Base-by-base conservation (phyloP, 2,329 filamentous ascomycete species). In the Hymenoscyphus repandus region DNA sequence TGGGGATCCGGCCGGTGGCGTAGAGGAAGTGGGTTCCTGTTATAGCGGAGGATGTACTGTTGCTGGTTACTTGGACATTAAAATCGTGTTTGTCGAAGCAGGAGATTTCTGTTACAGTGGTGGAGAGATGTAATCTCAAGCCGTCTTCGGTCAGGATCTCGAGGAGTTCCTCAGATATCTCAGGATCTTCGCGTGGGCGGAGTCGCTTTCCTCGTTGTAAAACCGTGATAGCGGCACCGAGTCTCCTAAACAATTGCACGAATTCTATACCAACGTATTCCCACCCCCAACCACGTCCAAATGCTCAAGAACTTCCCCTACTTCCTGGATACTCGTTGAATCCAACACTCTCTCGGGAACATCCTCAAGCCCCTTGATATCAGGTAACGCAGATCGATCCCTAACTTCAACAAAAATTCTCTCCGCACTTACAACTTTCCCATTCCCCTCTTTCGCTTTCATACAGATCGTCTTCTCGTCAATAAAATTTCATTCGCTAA, bases 181-280 rank as follows among this genome's bases (percentile, higher is more conserved):
- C 75, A n/a, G 61, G 43, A 52, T 79, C 76, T 52, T 79, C 75
- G 17, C 68, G 63, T 0, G 69, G 68, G 2, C 77, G 60, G 10
- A 79, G 62, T 48, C 72, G 72, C 15, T 60, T 55, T 3, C 60
- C 67, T 9, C 71, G 62, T 60, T 79, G 74, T 3, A 79, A 50
- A 40, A 79, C 61, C 1, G 72, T 76, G 38, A 79, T 75, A 30
- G 70, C 62, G 2, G 74, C 68, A 0, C 76, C 76, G 12, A 80
- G 62, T 15, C 77, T 68, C 1, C 70, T 65, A 62, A 78, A 75
- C 22, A 78, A 66, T 62, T 79, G 76, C 2, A 70, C 75, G 53
- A 79, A 79, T 56, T 79, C 76, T 10, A 79, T 63, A 1, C 75
- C 77, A 31, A 79, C 69, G 51, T 76, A 76, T n/a, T n/a, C 3